Evolutionary conservation across 441 rosid species (phyloP).

Genomic region (Brassica hybrid): DNA sequence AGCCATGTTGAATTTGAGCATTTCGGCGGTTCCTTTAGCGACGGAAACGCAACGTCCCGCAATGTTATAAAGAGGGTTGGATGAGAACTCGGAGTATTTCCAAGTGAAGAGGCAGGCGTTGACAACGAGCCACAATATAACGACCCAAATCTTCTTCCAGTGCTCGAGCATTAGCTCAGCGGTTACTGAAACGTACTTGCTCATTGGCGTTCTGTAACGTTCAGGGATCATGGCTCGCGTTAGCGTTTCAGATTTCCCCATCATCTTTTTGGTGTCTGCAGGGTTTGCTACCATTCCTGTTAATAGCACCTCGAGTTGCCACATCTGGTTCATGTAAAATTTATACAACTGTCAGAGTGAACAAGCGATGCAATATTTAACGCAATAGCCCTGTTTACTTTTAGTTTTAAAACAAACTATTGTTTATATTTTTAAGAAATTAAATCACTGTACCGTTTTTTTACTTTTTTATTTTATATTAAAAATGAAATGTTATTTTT

Average conservation of each 20-base stretch:
- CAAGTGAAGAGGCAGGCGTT: constrained; percentile 48
- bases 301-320: constrained; percentile 80
- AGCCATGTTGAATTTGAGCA: constrained; percentile 64
- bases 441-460: neutral
- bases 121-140: constrained; percentile 46
- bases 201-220: constrained; percentile 60
- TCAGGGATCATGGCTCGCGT: constrained; percentile 77
- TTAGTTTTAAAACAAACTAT: neutral
- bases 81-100: constrained; percentile 49
- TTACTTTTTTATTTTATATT: neutral
- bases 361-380: neutral
- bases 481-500: neutral
- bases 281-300: constrained; percentile 65
- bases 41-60: constrained; percentile 56
- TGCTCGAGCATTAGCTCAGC: constrained; percentile 56
- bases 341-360: constrained; percentile 11
- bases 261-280: constrained; percentile 20
- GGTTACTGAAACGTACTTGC: constrained; percentile 46
- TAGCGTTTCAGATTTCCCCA: constrained; percentile 41
- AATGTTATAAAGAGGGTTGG: constrained; percentile 45
- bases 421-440: neutral
- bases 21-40: constrained; percentile 68
- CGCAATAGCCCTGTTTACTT: neutral
- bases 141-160: constrained; percentile 60
- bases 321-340: constrained; percentile 53